Conservation (phyloP, 495 filamentous ascomycete genomes). For the Penicillium cinerascens region DNA sequence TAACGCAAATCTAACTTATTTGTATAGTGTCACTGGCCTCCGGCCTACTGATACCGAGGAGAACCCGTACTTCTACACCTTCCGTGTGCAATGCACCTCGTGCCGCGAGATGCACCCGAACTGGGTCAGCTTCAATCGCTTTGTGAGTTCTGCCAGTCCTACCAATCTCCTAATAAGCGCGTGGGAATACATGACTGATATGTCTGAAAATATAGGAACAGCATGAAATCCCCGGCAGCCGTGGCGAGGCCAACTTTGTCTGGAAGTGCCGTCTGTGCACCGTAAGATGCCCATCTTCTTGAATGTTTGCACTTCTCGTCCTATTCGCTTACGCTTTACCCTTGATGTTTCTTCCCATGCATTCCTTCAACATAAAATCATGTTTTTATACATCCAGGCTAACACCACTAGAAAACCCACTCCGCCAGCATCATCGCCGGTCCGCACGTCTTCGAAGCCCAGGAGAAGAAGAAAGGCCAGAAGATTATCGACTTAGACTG, state of each 20-base stretch:
- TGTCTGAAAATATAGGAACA: slow-evolving; percentile 56
- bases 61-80: slow-evolving; percentile 88
- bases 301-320: background rate
- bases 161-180: background rate
- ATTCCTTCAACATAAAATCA: no score
- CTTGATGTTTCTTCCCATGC: background rate
- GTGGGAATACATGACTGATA: background rate
- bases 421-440: slow-evolving; percentile 67
- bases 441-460: slow-evolving; percentile 62
- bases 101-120: slow-evolving; percentile 91
- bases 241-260: slow-evolving; percentile 95
- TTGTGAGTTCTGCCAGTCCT: slow-evolving; percentile 54
- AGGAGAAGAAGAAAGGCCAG: slow-evolving; percentile 61
- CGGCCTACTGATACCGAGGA: slow-evolving; percentile 76
- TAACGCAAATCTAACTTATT: slow-evolving; percentile 6
- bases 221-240: slow-evolving; percentile 83
- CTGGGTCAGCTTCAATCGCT: slow-evolving; percentile 79
- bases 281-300: slow-evolving; percentile 40
- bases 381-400: background rate
- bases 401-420: slow-evolving; percentile 53
- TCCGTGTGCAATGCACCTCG: slow-evolving; percentile 94
- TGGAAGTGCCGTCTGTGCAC: slow-evolving; percentile 95
- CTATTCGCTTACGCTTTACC: background rate
- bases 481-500: slow-evolving; percentile 90
- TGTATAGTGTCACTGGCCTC: slow-evolving; percentile 77